phyloP scores from a whole-genome alignment of 306 rosid genomes.

The Cyamopsis tetragonoloba region DNA sequence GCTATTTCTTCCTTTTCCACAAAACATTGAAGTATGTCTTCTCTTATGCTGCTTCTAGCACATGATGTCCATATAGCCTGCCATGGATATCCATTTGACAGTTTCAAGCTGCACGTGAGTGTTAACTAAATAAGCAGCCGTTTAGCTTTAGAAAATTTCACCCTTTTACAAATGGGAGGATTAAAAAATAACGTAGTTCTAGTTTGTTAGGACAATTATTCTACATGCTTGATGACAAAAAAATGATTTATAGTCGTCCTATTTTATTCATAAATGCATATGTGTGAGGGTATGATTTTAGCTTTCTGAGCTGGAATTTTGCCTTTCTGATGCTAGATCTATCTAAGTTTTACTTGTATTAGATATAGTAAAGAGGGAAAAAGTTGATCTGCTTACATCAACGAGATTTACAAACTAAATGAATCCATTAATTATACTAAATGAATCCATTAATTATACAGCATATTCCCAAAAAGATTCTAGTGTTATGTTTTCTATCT shows the following conservation, averaged over 20 bases:
- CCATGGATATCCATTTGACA: not conserved
- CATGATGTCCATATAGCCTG: conserved; percentile 11
- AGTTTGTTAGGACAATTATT: conserved; percentile 20
- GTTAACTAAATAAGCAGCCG: too few species aligned
- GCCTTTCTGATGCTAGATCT: conserved; percentile 33
- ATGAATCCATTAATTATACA: not conserved
- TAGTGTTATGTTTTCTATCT: not conserved
- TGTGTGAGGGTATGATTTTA: conserved; percentile 3
- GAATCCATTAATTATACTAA: too few species aligned
- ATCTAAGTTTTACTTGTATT: conserved; percentile 22
- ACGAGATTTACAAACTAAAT: too few species aligned
- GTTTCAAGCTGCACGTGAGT: too few species aligned
- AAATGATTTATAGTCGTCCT: not conserved
- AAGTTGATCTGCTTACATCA: too few species aligned
- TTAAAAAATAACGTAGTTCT: not conserved
- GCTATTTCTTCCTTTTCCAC: conserved; percentile 6
- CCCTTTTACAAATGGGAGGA: conserved; percentile 10
- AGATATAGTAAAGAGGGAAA: conserved; percentile 15
- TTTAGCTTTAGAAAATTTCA: conserved; percentile 4
- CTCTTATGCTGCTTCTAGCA: conserved; percentile 2
- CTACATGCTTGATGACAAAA: conserved; percentile 29
- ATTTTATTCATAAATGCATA: conserved; percentile 4
- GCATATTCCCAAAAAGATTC: not conserved
- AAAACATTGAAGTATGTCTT: conserved; percentile 8
- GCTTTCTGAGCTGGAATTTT: conserved; percentile 32